Conservation (phyloP, 2,329 filamentous ascomycete species). For the Monilinia fructicola region DNA sequence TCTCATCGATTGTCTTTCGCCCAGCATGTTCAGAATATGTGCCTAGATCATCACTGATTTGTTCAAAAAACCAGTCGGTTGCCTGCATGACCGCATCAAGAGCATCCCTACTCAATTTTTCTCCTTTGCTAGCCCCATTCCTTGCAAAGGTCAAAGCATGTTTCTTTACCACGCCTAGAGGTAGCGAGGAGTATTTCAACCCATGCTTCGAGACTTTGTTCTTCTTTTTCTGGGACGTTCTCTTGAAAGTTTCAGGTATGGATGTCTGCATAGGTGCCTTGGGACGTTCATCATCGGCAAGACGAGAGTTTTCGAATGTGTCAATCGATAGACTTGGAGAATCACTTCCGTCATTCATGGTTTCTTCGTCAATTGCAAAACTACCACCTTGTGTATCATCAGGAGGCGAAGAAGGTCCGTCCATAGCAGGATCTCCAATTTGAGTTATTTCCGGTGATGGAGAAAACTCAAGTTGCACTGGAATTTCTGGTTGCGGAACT, state of each 20-base stretch:
- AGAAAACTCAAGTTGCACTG: conserved; percentile 20
- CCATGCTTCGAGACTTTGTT: conserved; percentile 67
- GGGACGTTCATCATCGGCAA: neutral
- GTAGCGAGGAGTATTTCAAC: conserved; percentile 73
- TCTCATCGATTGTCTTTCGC: conserved; percentile 82
- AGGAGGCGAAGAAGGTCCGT: neutral
- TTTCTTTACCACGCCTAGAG: conserved; percentile 70
- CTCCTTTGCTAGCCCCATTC: conserved; percentile 62
- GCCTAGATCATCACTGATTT: conserved; percentile 74
- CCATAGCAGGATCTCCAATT: neutral
- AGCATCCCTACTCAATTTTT: conserved; percentile 71
- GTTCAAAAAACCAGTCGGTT: conserved; percentile 90
- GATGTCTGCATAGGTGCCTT: neutral
- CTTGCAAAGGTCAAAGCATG: conserved; percentile 70
- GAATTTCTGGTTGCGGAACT: conserved; percentile 36
- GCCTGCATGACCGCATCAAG: conserved; percentile 74
- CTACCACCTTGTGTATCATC: neutral
- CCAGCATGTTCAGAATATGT: conserved; percentile 80
- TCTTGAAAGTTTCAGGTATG: neutral
- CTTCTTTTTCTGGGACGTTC: conserved; percentile 43
- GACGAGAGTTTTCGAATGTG: neutral
- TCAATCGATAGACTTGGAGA: neutral
- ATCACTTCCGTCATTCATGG: conserved; percentile 1
- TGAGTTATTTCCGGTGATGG: neutral
- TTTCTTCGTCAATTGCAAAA: conserved; percentile 7